Conservation (phyloP, 441 rosid species). For the Adansonia rubrostipa region DNA sequence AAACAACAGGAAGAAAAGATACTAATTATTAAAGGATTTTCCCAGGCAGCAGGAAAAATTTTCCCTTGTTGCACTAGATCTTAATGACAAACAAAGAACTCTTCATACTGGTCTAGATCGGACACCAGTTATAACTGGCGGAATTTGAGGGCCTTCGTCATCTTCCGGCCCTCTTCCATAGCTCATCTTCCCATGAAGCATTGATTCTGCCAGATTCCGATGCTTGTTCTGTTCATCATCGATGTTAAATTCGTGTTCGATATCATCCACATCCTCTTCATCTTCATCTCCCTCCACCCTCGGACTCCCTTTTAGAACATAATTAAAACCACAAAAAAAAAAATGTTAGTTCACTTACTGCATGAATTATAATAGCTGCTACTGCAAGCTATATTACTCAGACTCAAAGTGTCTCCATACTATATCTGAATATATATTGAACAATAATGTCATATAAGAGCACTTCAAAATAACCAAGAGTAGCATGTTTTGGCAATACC, state of each 20-base stretch:
- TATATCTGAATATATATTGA: no score
- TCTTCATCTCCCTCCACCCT: constrained; percentile 98
- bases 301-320: constrained; percentile 62
- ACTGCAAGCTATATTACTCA: neutral
- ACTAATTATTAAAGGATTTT: neutral
- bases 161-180: constrained; percentile 95
- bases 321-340: no score
- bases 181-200: constrained; percentile 97
- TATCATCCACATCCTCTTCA: constrained; percentile 93
- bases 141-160: constrained; percentile 72
- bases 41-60: neutral
- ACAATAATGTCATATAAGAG: no score
- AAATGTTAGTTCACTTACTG: neutral
- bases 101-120: constrained; percentile 75
- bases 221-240: constrained; percentile 75
- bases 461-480: no score
- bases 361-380: neutral
- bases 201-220: constrained; percentile 73
- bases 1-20: neutral
- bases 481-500: constrained; percentile 41
- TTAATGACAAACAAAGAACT: neutral
- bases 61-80: neutral
- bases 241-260: constrained; percentile 90
- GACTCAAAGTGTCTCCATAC: no score
- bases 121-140: constrained; percentile 64